phyloP scores from a whole-genome alignment of 768 basidiomycete species.

The Hypholoma sublateritium region DNA sequence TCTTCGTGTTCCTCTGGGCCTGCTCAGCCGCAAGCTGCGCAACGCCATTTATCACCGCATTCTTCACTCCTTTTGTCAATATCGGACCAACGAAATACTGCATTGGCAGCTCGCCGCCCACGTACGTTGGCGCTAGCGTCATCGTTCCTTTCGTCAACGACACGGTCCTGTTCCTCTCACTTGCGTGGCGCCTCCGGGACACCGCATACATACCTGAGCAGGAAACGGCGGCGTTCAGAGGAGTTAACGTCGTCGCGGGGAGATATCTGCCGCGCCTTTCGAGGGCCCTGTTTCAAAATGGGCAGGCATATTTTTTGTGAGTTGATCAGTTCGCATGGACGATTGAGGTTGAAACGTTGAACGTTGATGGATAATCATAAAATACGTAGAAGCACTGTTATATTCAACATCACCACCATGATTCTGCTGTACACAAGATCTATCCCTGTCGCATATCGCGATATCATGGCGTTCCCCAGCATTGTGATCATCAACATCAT shows the following conservation, averaged over 20 bases:
- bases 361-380: no score
- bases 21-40: slow-evolving; percentile 20
- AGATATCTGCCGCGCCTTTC: background rate
- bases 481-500: background rate
- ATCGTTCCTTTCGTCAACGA: slow-evolving; percentile 21
- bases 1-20: slow-evolving; percentile 25
- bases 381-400: background rate
- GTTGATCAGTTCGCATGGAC: no score
- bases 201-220: background rate
- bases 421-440: background rate
- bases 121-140: slow-evolving; percentile 10
- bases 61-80: slow-evolving; percentile 4
- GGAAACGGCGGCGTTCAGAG: background rate
- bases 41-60: slow-evolving; percentile 14
- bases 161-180: slow-evolving; percentile 26
- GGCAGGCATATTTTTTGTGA: background rate
- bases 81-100: slow-evolving; percentile 15
- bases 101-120: slow-evolving; percentile 10
- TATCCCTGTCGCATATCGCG: background rate
- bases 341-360: no score
- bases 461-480: background rate
- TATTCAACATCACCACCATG: background rate
- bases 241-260: background rate
- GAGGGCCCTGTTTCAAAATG: background rate
- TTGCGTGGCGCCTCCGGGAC: slow-evolving; percentile 18